These are phyloP conservation scores for Breviolum minutum DNA, from an alignment of 73 alveolate species.

Conservation along the genomic window DNA sequence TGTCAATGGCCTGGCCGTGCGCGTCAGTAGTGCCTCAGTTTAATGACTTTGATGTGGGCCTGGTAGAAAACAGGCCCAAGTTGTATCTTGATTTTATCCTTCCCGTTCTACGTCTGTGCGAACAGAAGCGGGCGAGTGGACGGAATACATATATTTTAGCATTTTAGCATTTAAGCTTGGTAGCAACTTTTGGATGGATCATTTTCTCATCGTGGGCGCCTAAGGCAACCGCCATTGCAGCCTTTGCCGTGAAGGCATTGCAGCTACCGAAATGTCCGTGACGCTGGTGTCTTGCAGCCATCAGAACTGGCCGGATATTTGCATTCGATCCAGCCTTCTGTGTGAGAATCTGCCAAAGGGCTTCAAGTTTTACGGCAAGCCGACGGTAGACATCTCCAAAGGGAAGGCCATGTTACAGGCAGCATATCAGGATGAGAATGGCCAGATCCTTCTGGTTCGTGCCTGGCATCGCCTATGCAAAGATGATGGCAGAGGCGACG, in stretches of 20 bases:
- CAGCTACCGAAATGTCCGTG: slow-evolving; percentile 88
- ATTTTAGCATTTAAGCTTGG: too few relatives aligned
- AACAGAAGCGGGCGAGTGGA: too few relatives aligned
- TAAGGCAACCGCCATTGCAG: slow-evolving; percentile 81
- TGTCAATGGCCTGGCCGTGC: slow-evolving; percentile 49
- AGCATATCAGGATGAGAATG: slow-evolving; percentile 80
- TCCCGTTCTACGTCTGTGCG: too few relatives aligned
- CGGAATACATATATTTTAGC: too few relatives aligned
- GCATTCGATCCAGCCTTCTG: slow-evolving; percentile 82
- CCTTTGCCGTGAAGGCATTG: slow-evolving; percentile 95
- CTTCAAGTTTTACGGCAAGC: slow-evolving; percentile 68
- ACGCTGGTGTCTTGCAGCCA: slow-evolving; percentile 77
- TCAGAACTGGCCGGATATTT: slow-evolving; percentile 93
- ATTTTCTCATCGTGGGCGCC: too few relatives aligned
- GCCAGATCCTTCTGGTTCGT: slow-evolving; percentile 85
- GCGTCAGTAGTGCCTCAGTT: slow-evolving; percentile 45
- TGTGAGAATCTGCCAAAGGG: slow-evolving; percentile 46
- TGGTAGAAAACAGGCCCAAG: background rate
- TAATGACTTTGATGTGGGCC: background rate
- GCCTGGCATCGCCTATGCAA: slow-evolving; percentile 92
- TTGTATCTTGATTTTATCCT: too few relatives aligned
- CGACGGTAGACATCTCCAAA: slow-evolving; percentile 53
- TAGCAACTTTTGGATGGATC: background rate
- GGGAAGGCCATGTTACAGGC: slow-evolving; percentile 72
- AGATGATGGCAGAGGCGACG: slow-evolving; percentile 91